Evolutionary conservation across 192 early-diverging fungal species (phyloP).

Genomic region (Backusella circina): DNA sequence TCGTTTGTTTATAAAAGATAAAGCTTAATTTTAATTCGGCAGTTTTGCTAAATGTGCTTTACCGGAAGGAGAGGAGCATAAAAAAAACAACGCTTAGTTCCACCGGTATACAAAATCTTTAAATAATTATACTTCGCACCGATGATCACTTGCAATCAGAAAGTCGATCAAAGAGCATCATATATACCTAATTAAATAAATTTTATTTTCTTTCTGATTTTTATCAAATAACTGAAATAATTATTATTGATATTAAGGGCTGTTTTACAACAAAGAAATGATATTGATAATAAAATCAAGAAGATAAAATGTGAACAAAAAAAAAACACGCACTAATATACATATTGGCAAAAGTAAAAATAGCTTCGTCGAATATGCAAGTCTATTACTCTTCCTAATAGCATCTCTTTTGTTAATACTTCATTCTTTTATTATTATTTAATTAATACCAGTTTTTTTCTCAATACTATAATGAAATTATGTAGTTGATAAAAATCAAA

Average conservation of each 20-base stretch:
- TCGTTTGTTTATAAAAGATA: not conserved
- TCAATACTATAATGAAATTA: not conserved
- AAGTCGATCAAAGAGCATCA: not conserved
- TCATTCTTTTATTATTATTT: not conserved
- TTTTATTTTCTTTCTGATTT: not conserved
- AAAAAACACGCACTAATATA: not conserved
- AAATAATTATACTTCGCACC: not conserved
- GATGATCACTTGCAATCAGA: not conserved
- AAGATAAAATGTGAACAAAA: not conserved
- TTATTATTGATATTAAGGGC: not conserved
- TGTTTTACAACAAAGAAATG: not conserved
- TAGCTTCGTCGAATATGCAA: not conserved
- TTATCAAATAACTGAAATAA: not conserved
- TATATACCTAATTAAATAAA: not conserved
- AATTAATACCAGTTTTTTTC: not conserved
- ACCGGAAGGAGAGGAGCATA: not conserved
- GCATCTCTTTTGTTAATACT: not conserved
- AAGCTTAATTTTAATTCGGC: not conserved
- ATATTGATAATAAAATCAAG: not conserved
- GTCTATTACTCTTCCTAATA: not conserved
- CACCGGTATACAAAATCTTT: not conserved
- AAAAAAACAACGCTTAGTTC: not conserved
- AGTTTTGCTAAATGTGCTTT: not conserved
- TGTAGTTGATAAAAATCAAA: not conserved
- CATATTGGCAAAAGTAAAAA: not conserved